Percentiles rank a stretch among this genome's conserved stretches.
These are phyloP conservation scores for Aureobasidium sp. DNA, from an alignment of 2,329 filamentous ascomycete genomes.

Conservation along the genomic window DNA sequence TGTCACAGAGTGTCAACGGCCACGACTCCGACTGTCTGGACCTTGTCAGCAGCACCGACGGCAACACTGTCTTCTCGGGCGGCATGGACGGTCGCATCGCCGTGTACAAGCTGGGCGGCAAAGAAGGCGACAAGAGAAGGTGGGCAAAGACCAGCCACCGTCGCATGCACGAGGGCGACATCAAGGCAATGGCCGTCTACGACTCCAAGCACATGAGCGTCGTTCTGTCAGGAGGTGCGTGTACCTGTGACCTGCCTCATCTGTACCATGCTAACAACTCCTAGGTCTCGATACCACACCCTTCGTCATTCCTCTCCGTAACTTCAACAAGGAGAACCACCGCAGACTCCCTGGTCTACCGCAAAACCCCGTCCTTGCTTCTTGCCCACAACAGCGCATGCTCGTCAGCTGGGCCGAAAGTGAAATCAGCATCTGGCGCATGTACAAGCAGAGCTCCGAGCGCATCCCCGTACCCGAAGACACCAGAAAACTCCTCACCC, in stretches of 20 bases:
- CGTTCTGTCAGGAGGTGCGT: constrained; percentile 71
- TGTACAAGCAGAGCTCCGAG: constrained; percentile 34
- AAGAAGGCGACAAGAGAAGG: constrained; percentile 42
- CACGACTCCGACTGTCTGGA: constrained; percentile 88
- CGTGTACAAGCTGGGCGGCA: constrained; percentile 60
- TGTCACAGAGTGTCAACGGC: constrained; percentile 74
- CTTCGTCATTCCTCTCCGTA: constrained; percentile 69
- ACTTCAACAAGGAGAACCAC: constrained; percentile 72
- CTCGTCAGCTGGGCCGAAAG: constrained; percentile 89
- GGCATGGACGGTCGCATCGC: constrained; percentile 87
- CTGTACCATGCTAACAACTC: background rate
- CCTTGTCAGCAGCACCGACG: constrained; percentile 72
- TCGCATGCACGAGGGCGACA: constrained; percentile 85
- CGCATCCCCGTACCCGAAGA: constrained; percentile 27
- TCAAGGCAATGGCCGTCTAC: constrained; percentile 87
- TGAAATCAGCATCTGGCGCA: constrained; percentile 74
- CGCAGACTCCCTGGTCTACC: constrained; percentile 76
- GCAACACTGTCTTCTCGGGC: constrained; percentile 74
- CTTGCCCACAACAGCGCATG: constrained; percentile 64
- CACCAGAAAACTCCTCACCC: constrained; percentile 34
- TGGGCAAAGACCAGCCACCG: constrained; percentile 85
- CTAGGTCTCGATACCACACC: constrained; percentile 78
- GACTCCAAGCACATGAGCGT: constrained; percentile 78
- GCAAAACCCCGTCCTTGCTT: constrained; percentile 64
- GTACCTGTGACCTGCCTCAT: background rate